Evolutionary conservation across 2,329 filamentous ascomycete genomes (phyloP), one percentile per base, ranked within the genome.

Genomic region (Stemphylium lycopersici): DNA sequence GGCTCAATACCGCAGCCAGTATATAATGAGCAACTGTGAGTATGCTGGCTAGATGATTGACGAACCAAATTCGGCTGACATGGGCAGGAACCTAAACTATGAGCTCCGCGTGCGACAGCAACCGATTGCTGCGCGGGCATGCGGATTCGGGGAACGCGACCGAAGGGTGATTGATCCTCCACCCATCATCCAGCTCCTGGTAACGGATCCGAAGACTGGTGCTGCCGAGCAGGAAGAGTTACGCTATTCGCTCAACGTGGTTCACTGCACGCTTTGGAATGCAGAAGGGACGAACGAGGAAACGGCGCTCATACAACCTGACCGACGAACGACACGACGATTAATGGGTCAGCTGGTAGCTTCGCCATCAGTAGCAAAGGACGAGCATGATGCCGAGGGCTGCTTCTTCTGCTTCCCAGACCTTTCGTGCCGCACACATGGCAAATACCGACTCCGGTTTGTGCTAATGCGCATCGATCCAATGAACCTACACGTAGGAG

Each of bases 381-480:
- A 95, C 69, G 90, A 93, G 67, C 80, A 86, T 48, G 85, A 86
- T 48, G 76, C 84, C 18, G 88, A 91, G 59, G 90, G 90, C 1
- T 91, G 88, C 68, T 95, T 93, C 79, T 95, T 93, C 74, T 91
- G 89, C 71, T 95, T 95, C 70, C 88, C 90, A 0, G 90, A 95
- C 69, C 80, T 95, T 16, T 92, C 89, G 3, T 91, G 90, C 70
- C 84, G 90, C 31, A 92, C 88, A 0, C 87, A 90, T 1, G 90
- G 90, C 16, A 80, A 80, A n/a, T 95, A 90, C 73, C 82, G 89
- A 15, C 81, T 95, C 49, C 86, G 85, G 41, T 93, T 95, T 72
- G 85, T 85, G 33, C 80, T 93, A 18, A 85, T 92, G 68, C 84
- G 89, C 56, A 83, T 93, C 37, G 86, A 92, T 61, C 86, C 87